Evolutionary conservation across 495 filamentous ascomycete genomes (phyloP).

Genomic region (Trichoderma gamsii): DNA sequence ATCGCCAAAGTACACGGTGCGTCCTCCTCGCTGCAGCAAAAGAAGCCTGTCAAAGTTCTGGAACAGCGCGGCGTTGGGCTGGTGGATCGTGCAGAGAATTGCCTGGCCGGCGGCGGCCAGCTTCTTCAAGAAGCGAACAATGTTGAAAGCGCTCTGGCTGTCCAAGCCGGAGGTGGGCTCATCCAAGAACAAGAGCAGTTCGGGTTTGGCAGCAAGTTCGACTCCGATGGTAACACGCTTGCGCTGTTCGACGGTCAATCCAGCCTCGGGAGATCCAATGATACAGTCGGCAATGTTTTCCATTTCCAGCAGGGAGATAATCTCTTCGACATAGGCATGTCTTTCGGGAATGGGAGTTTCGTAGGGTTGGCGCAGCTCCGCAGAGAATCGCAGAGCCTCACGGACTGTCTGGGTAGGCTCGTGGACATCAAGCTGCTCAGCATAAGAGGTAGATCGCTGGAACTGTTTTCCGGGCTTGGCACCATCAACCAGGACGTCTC

Average conservation of each 20-base stretch:
- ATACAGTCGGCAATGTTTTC: conserved; percentile 78
- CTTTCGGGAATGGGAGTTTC: conserved; percentile 65
- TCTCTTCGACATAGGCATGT: conserved; percentile 75
- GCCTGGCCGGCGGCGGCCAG: conserved; percentile 77
- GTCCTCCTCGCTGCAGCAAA: conserved; percentile 60
- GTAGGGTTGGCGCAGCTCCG: conserved; percentile 70
- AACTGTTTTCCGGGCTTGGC: conserved; percentile 59
- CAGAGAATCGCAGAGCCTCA: conserved; percentile 79
- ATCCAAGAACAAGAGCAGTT: conserved; percentile 81
- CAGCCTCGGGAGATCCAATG: conserved; percentile 67
- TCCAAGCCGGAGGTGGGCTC: conserved; percentile 89
- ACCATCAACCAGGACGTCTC: conserved; percentile 72
- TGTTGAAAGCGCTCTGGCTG: conserved; percentile 79
- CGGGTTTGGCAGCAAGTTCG: conserved; percentile 78
- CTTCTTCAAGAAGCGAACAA: conserved; percentile 81
- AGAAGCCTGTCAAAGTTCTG: conserved; percentile 71
- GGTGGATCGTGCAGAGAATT: conserved; percentile 88
- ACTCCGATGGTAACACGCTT: conserved; percentile 90
- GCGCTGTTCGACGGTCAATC: conserved; percentile 85
- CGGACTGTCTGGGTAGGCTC: conserved; percentile 72
- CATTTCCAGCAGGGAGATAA: conserved; percentile 76
- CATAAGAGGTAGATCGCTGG: conserved; percentile 74
- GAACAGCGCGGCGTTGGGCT: conserved; percentile 80
- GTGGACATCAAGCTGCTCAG: conserved; percentile 79
- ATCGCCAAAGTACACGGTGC: conserved; percentile 68